Percentiles rank a stretch among this genome's conserved stretches.
phyloP scores from a whole-genome alignment of 2,329 filamentous ascomycete species.

The Grosmannia serpens region DNA sequence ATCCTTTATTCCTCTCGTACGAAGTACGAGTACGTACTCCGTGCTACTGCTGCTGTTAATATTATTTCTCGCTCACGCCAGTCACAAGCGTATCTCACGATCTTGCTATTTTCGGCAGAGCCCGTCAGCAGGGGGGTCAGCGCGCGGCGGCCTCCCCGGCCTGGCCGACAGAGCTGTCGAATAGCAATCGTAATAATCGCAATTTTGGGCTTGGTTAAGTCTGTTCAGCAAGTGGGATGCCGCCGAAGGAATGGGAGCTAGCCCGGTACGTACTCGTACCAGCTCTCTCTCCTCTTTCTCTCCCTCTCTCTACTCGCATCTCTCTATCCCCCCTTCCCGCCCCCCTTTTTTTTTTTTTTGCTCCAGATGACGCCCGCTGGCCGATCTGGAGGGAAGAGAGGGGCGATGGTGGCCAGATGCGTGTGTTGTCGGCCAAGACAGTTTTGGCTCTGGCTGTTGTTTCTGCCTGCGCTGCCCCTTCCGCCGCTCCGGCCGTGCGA shows the following conservation, averaged over 20 bases:
- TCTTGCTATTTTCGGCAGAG: conserved; percentile 2
- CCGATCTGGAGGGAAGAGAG: neutral
- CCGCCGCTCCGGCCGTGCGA: neutral
- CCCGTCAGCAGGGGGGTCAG: conserved; percentile 2
- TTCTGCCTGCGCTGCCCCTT: neutral
- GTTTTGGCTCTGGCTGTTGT: neutral
- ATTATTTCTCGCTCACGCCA: neutral
- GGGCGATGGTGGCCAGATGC: neutral
- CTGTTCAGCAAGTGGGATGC: neutral
- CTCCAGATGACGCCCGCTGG: neutral
- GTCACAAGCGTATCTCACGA: neutral
- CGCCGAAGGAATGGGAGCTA: neutral
- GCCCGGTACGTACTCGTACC: neutral
- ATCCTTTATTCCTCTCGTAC: no score
- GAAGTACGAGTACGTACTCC: neutral
- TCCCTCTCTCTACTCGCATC: no score
- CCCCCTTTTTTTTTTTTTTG: neutral
- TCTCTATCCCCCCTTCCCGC: no score
- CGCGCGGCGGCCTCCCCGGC: neutral
- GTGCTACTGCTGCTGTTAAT: neutral
- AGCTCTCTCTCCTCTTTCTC: neutral
- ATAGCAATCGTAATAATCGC: neutral
- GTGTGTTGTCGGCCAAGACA: neutral
- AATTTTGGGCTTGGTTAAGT: neutral
- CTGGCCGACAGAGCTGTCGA: neutral